These are phyloP conservation scores for Podospora bellae-mahoneyi DNA, from an alignment of 495 filamentous ascomycete genomes.

Conservation along the genomic window DNA sequence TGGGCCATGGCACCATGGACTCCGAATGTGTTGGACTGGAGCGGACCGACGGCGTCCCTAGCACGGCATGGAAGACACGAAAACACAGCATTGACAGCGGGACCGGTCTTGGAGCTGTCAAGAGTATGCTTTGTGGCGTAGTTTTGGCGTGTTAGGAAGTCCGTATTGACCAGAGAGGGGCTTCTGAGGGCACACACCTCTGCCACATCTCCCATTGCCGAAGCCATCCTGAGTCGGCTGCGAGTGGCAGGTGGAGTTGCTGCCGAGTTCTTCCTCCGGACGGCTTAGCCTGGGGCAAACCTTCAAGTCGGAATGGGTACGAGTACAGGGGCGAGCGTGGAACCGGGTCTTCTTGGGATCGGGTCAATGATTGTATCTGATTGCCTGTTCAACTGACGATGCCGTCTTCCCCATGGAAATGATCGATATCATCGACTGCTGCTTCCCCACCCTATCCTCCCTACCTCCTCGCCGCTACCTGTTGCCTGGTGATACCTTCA, in stretches of 20 bases:
- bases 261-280: neutral
- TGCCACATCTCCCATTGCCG: neutral
- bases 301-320: neutral
- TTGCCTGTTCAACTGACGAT: conserved; percentile 2
- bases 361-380: conserved; percentile 10
- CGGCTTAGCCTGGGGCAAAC: neutral
- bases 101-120: neutral
- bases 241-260: neutral
- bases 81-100: neutral
- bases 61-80: neutral
- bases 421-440: neutral
- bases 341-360: neutral
- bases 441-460: conserved; percentile 14
- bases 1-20: conserved; percentile 3
- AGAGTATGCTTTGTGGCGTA: neutral
- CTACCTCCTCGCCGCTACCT: conserved; percentile 6
- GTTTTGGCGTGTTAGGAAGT: neutral
- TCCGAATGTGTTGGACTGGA: neutral
- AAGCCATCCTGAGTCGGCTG: neutral
- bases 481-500: conserved; percentile 19
- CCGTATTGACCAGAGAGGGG: neutral
- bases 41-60: neutral
- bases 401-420: neutral
- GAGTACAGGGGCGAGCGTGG: neutral
- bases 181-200: neutral